Conservation (phyloP, 1,284 basidiomycete genomes). For the Peniophora sp. region DNA sequence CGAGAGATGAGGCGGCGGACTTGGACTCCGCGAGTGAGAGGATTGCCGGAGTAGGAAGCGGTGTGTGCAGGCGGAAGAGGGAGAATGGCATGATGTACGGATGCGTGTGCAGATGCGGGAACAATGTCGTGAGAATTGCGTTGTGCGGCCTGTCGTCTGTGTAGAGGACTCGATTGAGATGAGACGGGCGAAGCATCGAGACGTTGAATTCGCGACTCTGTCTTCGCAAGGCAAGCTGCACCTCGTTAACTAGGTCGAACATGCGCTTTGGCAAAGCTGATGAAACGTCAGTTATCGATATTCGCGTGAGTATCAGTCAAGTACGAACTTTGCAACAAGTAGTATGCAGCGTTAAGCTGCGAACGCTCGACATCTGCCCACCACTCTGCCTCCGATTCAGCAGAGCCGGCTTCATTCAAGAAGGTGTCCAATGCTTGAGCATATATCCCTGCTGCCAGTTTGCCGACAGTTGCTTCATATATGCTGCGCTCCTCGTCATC, state of each 20-base stretch:
- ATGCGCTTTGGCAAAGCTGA: slow-evolving; percentile 56
- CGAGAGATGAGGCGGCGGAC: slow-evolving; percentile 14
- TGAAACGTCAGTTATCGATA: slow-evolving; percentile 1
- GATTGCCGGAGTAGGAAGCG: not conserved
- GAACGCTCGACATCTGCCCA: slow-evolving; percentile 64
- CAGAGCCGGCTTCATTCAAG: slow-evolving; percentile 51
- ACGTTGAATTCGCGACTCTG: slow-evolving; percentile 39
- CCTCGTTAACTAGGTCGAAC: slow-evolving; percentile 27
- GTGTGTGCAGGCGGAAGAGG: slow-evolving; percentile 3
- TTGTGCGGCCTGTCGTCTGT: slow-evolving; percentile 4
- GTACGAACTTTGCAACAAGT: slow-evolving; percentile 62
- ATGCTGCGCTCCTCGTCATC: slow-evolving; percentile 21
- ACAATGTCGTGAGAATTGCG: slow-evolving; percentile 33
- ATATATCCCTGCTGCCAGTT: slow-evolving; percentile 50
- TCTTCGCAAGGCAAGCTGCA: slow-evolving; percentile 37
- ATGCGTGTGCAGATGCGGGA: slow-evolving; percentile 46
- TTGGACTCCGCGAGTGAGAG: slow-evolving; percentile 4
- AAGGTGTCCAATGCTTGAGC: slow-evolving; percentile 48
- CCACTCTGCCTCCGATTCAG: slow-evolving; percentile 69
- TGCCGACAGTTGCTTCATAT: slow-evolving; percentile 27
- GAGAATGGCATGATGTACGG: slow-evolving; percentile 19
- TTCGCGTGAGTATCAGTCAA: slow-evolving; percentile 1
- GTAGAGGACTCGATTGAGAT: slow-evolving; percentile 43
- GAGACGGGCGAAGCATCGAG: slow-evolving; percentile 41
- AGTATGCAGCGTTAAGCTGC: slow-evolving; percentile 36